These are phyloP conservation scores for Monilinia aucupariae DNA, from an alignment of 2,329 filamentous ascomycete species.

Conservation along the genomic window DNA sequence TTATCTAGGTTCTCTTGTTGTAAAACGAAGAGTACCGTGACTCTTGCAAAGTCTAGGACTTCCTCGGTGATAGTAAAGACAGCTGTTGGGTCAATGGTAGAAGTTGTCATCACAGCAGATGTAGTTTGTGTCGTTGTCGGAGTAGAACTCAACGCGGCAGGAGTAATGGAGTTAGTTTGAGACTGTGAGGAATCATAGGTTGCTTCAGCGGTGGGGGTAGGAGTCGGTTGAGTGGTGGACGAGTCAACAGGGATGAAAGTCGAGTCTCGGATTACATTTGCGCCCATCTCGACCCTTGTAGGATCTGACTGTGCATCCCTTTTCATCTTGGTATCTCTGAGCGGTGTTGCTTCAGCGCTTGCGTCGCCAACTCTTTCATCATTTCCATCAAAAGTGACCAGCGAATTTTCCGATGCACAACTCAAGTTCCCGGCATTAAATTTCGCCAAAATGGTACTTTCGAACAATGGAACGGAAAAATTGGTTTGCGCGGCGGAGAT, in stretches of 20 bases:
- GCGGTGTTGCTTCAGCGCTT: constrained; percentile 19
- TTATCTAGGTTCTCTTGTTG: constrained; percentile 48
- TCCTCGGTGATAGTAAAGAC: constrained; percentile 49
- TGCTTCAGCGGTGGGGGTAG: background rate
- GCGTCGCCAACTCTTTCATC: constrained; percentile 24
- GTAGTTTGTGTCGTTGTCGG: constrained; percentile 16
- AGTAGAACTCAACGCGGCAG: constrained; percentile 13
- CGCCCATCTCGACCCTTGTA: background rate
- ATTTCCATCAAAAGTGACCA: constrained; percentile 73
- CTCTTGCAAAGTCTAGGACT: constrained; percentile 57
- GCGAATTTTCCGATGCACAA: constrained; percentile 78
- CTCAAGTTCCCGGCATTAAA: constrained; percentile 72
- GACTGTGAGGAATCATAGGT: background rate
- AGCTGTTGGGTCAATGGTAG: constrained; percentile 21
- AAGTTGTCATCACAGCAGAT: constrained; percentile 16
- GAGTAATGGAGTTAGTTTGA: background rate
- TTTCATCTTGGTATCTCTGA: background rate
- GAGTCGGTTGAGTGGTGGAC: background rate
- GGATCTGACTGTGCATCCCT: background rate
- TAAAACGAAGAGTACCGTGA: constrained; percentile 56
- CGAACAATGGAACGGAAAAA: constrained; percentile 71
- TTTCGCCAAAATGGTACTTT: constrained; percentile 63
- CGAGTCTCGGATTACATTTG: constrained; percentile 14
- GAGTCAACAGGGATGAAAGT: constrained; percentile 9
- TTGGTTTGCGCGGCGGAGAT: constrained; percentile 59